A percentile compares a stretch with the other conserved stretches of the same genome.
Evolutionary conservation across 2,329 filamentous ascomycete species (phyloP).

Genomic region (Aspergillus puulaauensis): DNA sequence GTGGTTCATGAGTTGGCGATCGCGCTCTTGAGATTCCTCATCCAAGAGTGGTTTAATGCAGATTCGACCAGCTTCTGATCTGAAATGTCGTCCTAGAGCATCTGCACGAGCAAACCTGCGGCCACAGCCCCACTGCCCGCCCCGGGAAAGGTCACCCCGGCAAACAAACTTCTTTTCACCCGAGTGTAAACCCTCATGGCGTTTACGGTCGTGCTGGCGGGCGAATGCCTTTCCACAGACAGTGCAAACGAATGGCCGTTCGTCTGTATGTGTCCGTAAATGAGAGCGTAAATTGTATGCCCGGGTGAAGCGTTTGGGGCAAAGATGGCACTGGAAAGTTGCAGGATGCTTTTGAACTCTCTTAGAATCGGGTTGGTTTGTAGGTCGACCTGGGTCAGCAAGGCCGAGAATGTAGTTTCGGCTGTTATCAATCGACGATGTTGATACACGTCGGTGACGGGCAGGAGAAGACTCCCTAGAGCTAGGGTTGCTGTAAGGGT

Average conservation of each 20-base stretch:
- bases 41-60: conserved; percentile 98
- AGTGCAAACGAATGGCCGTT: conserved; percentile 94
- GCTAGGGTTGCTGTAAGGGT: conserved; percentile 39
- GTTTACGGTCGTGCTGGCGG: conserved; percentile 93
- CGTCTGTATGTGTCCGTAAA: conserved; percentile 92
- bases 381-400: conserved; percentile 82
- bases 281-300: conserved; percentile 97
- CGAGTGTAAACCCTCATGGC: conserved; percentile 92
- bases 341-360: conserved; percentile 97
- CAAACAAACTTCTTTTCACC: conserved; percentile 99
- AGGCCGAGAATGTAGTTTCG: conserved; percentile 84
- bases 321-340: conserved; percentile 91
- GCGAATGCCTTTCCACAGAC: conserved; percentile 97
- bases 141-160: conserved; percentile 81
- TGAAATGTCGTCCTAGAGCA: conserved; percentile 89
- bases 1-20: conserved; percentile 72
- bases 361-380: conserved; percentile 62
- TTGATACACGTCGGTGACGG: conserved; percentile 44
- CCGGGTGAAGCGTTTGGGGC: conserved; percentile 92
- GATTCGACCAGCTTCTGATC: conserved; percentile 89
- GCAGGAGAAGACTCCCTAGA: conserved; percentile 48
- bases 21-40: conserved; percentile 83
- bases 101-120: conserved; percentile 92
- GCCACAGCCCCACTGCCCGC: conserved; percentile 87
- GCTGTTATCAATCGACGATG: conserved; percentile 53